These are phyloP conservation scores for Cladophialophora exuberans DNA, from an alignment of 2,329 filamentous ascomycete species.

Conservation along the genomic window DNA sequence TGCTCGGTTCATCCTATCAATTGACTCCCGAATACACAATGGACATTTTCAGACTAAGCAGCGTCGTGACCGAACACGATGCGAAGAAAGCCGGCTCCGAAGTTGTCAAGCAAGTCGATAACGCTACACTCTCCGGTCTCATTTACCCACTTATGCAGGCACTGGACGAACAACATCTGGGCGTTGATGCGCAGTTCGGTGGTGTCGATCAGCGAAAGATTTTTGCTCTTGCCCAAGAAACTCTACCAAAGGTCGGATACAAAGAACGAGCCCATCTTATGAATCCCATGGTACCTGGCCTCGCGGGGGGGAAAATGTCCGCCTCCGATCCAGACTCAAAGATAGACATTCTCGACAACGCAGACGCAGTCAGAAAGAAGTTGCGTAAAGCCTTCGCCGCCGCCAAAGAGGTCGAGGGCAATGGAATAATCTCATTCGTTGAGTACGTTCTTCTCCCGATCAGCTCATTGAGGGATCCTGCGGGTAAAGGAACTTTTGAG, in stretches of 20 bases:
- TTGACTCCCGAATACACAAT: constrained; percentile 70
- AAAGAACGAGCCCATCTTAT: constrained; percentile 73
- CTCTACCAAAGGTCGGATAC: constrained; percentile 84
- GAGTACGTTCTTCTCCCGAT: constrained; percentile 85
- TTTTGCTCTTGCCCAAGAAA: constrained; percentile 82
- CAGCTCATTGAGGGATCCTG: constrained; percentile 58
- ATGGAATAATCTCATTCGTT: constrained; percentile 83
- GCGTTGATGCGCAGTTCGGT: constrained; percentile 86
- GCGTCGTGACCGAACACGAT: constrained; percentile 73
- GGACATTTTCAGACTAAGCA: constrained; percentile 80
- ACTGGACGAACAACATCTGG: constrained; percentile 86
- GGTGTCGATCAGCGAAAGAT: constrained; percentile 86
- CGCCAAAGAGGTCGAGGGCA: constrained; percentile 77
- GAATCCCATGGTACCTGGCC: constrained; percentile 87
- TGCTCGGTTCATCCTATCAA: constrained; percentile 85
- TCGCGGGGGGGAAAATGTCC: constrained; percentile 72
- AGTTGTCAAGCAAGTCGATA: constrained; percentile 87
- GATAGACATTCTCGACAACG: constrained; percentile 85
- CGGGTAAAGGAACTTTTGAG: constrained; percentile 62
- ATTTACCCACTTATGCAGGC: constrained; percentile 88
- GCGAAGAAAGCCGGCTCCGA: constrained; percentile 91
- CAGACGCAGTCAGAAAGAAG: constrained; percentile 78
- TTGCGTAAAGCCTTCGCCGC: constrained; percentile 80
- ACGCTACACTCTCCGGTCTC: constrained; percentile 72
- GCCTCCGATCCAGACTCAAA: constrained; percentile 74